A percentile compares a stretch with the other conserved stretches of the same genome.
Evolutionary conservation across 2,329 filamentous ascomycete species (phyloP).

Genomic region (Zymoseptoria ardabiliae): DNA sequence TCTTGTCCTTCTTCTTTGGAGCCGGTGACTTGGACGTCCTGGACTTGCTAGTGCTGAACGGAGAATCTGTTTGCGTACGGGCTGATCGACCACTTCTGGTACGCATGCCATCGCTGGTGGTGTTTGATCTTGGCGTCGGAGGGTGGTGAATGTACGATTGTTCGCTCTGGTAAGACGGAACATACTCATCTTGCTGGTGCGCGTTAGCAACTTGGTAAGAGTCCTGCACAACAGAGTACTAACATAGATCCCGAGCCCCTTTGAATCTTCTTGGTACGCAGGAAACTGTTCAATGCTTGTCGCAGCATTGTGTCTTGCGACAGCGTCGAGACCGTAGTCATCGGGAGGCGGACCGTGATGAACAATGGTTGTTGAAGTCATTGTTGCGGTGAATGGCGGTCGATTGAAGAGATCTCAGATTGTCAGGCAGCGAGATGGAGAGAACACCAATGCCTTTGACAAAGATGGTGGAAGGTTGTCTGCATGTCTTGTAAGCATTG

Average conservation of each 20-base stretch:
- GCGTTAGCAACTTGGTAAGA: conserved; percentile 12
- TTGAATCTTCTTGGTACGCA: conserved; percentile 26
- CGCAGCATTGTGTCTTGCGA: conserved; percentile 38
- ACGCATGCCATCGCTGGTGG: conserved; percentile 33
- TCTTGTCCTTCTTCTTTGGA: conserved; percentile 38
- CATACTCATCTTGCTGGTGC: conserved; percentile 21
- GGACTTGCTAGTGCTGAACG: conserved; percentile 28
- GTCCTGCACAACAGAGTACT: conserved; percentile 9
- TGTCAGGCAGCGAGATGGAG: background rate
- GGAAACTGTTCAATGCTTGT: conserved; percentile 28
- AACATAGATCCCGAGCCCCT: conserved; percentile 28
- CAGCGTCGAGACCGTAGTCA: conserved; percentile 33
- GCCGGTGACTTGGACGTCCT: conserved; percentile 28
- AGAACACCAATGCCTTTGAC: conserved; percentile 5
- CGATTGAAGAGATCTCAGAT: conserved; percentile 16
- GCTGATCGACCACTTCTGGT: conserved; percentile 35
- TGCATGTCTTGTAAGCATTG: conserved; percentile 31
- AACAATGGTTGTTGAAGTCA: conserved; percentile 22
- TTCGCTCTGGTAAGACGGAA: conserved; percentile 19
- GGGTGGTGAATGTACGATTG: conserved; percentile 29
- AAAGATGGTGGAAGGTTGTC: conserved; percentile 4
- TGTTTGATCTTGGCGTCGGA: conserved; percentile 39
- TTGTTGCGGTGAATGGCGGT: conserved; percentile 14
- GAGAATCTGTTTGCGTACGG: conserved; percentile 28
- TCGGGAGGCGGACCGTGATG: conserved; percentile 20